These are phyloP conservation scores for Schizothecium vesticola DNA, from an alignment of 495 filamentous ascomycete species.

Conservation along the genomic window DNA sequence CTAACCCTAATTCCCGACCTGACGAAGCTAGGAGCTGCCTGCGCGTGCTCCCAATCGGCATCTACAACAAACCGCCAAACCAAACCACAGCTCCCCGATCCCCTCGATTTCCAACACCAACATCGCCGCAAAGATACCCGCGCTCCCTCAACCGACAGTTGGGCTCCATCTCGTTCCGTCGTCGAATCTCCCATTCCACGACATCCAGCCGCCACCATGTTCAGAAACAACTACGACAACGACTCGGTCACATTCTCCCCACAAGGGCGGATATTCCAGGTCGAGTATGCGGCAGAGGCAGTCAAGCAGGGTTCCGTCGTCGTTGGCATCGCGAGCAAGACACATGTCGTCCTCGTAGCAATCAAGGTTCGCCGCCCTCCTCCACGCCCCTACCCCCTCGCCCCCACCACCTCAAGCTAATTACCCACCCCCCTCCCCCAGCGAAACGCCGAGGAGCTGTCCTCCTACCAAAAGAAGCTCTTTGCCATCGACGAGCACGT, in stretches of 20 bases:
- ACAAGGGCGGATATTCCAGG: slow-evolving; percentile 98
- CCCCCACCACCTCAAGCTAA: neutral
- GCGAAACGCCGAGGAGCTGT: slow-evolving; percentile 98
- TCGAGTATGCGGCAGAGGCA: slow-evolving; percentile 97
- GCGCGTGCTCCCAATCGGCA: slow-evolving; percentile 5
- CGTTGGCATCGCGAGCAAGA: slow-evolving; percentile 94
- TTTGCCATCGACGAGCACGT: slow-evolving; percentile 95
- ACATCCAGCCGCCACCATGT: slow-evolving; percentile 58
- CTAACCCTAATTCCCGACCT: no score
- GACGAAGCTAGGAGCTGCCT: slow-evolving; percentile 37
- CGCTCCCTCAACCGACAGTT: neutral
- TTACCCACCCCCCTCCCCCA: slow-evolving; percentile 32
- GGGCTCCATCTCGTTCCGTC: neutral
- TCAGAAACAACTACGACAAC: slow-evolving; percentile 99
- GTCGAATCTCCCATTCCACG: neutral
- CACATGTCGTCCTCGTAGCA: slow-evolving; percentile 91
- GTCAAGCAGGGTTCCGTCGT: slow-evolving; percentile 99
- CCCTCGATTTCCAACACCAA: neutral
- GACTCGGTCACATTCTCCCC: slow-evolving; percentile 99
- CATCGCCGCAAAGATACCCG: neutral
- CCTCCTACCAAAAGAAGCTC: slow-evolving; percentile 99
- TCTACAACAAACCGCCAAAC: slow-evolving; percentile 1
- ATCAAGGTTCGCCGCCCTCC: slow-evolving; percentile 68
- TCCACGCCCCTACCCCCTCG: neutral
- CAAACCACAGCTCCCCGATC: neutral